Base-by-base conservation (phyloP, 345 rosid species). In the Syzygium jambos region DNA sequence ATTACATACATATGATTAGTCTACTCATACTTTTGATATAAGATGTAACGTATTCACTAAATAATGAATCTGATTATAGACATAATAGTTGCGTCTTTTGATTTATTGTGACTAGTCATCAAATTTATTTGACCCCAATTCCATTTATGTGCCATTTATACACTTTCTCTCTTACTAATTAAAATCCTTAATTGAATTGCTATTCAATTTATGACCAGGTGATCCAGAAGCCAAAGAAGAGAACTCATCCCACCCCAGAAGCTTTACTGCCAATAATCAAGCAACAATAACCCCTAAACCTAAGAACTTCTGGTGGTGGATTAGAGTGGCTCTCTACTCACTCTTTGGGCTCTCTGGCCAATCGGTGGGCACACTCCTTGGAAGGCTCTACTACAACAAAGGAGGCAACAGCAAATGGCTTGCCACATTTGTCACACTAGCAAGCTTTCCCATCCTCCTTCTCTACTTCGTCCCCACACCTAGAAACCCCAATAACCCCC, bases 381-480 rank as follows among this genome's bases (percentile, higher is more conserved):
- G 87, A 34, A 89, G 94, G 46, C 90, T 89, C 2, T 93, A 92
- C 90, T 91, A 49, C 29, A 86, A 88, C 16, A 89, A 91, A 80
- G 95, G 94, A 6, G 94, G 94, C 41, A 88, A 87, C 9, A 90
- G 94, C 91, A 88, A 87, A 87, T 93, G 93, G 92, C 17, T 94
- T 29, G 88, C 85, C 46, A 87, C 91, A 7, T 51, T 89, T 4
- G 91, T 87, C 6, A 92, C 91, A 30, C 77, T 85, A 22, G 73
- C 51, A 16, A 94, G 91, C 87, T 92, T 92, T 87, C 90, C 91
- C 15, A 78, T 92, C 80, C 87, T 93, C 38, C 93, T 92, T 2
- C 85, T n/a, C 88, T 92, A 91, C 87, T 84, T 53, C 68, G 3
- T 86, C 84, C 59, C 78, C 53, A 78, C 87, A 2, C 84, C 68